phyloP scores from a whole-genome alignment of 1,284 basidiomycete genomes.

The Volvariella volvacea region DNA sequence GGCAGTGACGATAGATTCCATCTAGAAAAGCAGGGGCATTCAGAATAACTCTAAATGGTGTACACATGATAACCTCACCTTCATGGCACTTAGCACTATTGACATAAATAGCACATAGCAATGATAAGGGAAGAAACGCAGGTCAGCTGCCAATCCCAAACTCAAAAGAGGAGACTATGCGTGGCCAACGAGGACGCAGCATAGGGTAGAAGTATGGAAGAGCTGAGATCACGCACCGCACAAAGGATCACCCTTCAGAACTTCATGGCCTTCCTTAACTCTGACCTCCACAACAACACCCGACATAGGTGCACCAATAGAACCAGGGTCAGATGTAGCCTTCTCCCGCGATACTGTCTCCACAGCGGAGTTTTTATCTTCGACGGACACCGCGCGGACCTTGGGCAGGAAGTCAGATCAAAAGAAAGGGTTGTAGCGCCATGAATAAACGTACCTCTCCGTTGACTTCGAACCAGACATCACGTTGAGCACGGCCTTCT shows the following conservation, averaged over 20 bases:
- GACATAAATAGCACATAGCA: slow-evolving; percentile 7
- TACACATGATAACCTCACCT: slow-evolving; percentile 39
- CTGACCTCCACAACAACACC: slow-evolving; percentile 98
- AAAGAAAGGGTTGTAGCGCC: slow-evolving; percentile 6
- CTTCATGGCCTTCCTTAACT: slow-evolving; percentile 93
- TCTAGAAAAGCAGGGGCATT: slow-evolving; percentile 41
- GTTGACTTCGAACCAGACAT: slow-evolving; percentile 98
- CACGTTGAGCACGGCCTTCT: slow-evolving; percentile 85
- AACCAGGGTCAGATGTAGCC: slow-evolving; percentile 89
- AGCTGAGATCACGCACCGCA: slow-evolving; percentile 52
- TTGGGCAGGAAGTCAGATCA: slow-evolving; percentile 20
- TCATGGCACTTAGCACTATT: slow-evolving; percentile 85
- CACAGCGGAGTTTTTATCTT: slow-evolving; percentile 94
- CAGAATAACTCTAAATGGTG: slow-evolving; percentile 11
- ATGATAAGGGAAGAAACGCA: slow-evolving; percentile 15
- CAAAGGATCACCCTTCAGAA: slow-evolving; percentile 95
- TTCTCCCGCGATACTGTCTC: slow-evolving; percentile 93
- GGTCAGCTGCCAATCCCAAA: background rate
- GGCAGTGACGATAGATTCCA: slow-evolving; percentile 94
- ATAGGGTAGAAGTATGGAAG: background rate
- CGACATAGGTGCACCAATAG: slow-evolving; percentile 93
- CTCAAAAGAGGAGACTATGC: background rate
- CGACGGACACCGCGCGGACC: slow-evolving; percentile 89
- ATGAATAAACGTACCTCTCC: slow-evolving; percentile 58
- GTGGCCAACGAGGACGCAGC: no score